Conservation (phyloP, 768 basidiomycete species). For the Tricholoma matsutake region DNA sequence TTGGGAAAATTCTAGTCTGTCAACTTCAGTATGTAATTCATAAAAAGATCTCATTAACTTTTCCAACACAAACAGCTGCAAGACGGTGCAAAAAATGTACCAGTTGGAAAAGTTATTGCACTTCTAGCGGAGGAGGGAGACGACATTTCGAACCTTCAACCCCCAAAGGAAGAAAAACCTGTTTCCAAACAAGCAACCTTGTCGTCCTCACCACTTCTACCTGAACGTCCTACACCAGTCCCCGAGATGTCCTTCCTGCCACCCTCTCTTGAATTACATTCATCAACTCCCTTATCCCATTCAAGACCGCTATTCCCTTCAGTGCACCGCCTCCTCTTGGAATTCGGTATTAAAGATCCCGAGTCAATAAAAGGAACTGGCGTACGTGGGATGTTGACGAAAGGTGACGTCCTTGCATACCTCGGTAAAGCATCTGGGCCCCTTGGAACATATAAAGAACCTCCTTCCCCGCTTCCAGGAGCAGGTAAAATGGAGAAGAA, state of each 20-base stretch:
- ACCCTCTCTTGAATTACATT: slow-evolving; percentile 31
- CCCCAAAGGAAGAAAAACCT: slow-evolving; percentile 46
- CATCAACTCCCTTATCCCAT: slow-evolving; percentile 41
- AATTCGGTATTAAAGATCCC: slow-evolving; percentile 55
- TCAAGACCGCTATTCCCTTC: slow-evolving; percentile 85
- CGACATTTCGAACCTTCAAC: slow-evolving; percentile 82
- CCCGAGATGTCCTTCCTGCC: slow-evolving; percentile 23
- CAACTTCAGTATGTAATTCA: not conserved
- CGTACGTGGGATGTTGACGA: slow-evolving; percentile 89
- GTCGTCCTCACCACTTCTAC: slow-evolving; percentile 27
- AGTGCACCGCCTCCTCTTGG: slow-evolving; percentile 75
- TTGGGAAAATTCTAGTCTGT: slow-evolving; percentile 90
- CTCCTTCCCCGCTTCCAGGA: slow-evolving; percentile 29
- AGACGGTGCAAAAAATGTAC: slow-evolving; percentile 81
- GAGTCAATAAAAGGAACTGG: slow-evolving; percentile 85
- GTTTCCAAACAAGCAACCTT: slow-evolving; percentile 24
- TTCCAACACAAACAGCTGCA: slow-evolving; percentile 41
- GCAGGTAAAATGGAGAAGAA: slow-evolving; percentile 33
- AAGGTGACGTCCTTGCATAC: slow-evolving; percentile 88
- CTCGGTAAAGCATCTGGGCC: slow-evolving; percentile 82
- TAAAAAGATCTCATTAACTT: not conserved
- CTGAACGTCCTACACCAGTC: slow-evolving; percentile 25
- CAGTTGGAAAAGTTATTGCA: slow-evolving; percentile 87
- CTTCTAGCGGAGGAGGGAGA: slow-evolving; percentile 95
- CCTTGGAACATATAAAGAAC: slow-evolving; percentile 66